These are phyloP conservation scores for Stellera chamaejasme DNA, from an alignment of 345 rosid species.

Conservation along the genomic window DNA sequence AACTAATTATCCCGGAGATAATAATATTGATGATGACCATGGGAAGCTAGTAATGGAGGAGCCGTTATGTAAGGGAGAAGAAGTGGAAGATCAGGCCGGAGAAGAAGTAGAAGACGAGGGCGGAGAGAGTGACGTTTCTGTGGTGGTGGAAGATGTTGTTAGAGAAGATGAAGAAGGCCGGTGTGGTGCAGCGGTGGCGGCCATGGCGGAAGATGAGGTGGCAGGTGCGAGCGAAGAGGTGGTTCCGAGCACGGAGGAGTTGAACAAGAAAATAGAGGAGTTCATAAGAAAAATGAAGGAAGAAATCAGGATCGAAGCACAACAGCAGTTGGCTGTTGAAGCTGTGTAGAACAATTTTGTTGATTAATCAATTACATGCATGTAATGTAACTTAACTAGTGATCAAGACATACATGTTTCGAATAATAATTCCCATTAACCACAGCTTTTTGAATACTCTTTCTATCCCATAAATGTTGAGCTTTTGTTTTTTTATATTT, in stretches of 20 bases:
- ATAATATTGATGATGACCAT: neutral
- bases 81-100: slow-evolving; percentile 2
- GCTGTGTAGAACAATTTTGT: neutral
- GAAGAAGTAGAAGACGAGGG: slow-evolving; percentile 9
- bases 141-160: neutral
- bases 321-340: slow-evolving; percentile 16
- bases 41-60: slow-evolving; percentile 1
- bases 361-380: neutral
- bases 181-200: slow-evolving; percentile 4
- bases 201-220: neutral
- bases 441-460: too few species aligned
- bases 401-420: too few species aligned
- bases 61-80: slow-evolving; percentile 5
- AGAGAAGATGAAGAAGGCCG: slow-evolving; percentile 7
- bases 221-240: slow-evolving; percentile 16
- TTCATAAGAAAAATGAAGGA: slow-evolving; percentile 62
- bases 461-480: too few species aligned
- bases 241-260: slow-evolving; percentile 27
- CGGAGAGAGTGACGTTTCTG: slow-evolving; percentile 4
- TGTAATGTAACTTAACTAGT: neutral
- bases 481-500: too few species aligned
- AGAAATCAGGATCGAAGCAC: slow-evolving; percentile 50
- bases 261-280: slow-evolving; percentile 48
- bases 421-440: too few species aligned
- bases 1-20: neutral